Evolutionary conservation across 2,329 filamentous ascomycete species (phyloP).

Genomic region (Dichotomopilus funicola): DNA sequence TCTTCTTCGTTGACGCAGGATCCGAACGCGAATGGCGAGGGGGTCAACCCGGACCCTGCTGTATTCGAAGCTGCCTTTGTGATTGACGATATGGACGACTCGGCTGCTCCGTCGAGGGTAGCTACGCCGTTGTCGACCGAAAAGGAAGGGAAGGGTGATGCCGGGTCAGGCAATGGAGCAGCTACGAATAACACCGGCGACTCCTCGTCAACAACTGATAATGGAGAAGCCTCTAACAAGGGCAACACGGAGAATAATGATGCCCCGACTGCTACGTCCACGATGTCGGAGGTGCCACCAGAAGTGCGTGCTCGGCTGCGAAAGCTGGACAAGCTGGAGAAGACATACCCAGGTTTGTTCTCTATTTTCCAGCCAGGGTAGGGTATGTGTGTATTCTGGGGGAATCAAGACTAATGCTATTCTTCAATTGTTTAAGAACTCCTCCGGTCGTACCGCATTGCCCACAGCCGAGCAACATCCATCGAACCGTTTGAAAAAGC

Average conservation of each 20-base stretch:
- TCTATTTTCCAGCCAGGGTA: background rate
- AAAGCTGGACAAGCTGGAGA: slow-evolving; percentile 84
- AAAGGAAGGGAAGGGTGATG: slow-evolving; percentile 26
- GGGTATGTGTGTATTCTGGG: background rate
- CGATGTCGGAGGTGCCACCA: slow-evolving; percentile 54
- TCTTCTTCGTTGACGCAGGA: slow-evolving; percentile 16
- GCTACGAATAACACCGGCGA: background rate
- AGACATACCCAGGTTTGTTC: slow-evolving; percentile 69
- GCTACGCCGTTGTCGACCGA: slow-evolving; percentile 41
- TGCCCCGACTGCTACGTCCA: slow-evolving; percentile 8
- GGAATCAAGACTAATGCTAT: background rate
- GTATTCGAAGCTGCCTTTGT: slow-evolving; percentile 84
- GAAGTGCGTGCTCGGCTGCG: slow-evolving; percentile 71
- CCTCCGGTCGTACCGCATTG: slow-evolving; percentile 83
- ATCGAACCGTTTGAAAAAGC: slow-evolving; percentile 93
- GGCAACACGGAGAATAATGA: background rate
- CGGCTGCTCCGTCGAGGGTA: slow-evolving; percentile 39
- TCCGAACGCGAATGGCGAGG: slow-evolving; percentile 30
- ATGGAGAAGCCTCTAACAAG: background rate
- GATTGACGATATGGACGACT: slow-evolving; percentile 73
- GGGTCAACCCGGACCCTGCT: slow-evolving; percentile 66
- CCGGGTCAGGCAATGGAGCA: background rate
- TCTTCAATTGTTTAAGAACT: slow-evolving; percentile 52
- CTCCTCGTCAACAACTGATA: slow-evolving; percentile 6
- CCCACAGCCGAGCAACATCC: slow-evolving; percentile 75